These are phyloP conservation scores for Phialemoniopsis sp. DNA, from an alignment of 2,329 filamentous ascomycete genomes.

Conservation along the genomic window DNA sequence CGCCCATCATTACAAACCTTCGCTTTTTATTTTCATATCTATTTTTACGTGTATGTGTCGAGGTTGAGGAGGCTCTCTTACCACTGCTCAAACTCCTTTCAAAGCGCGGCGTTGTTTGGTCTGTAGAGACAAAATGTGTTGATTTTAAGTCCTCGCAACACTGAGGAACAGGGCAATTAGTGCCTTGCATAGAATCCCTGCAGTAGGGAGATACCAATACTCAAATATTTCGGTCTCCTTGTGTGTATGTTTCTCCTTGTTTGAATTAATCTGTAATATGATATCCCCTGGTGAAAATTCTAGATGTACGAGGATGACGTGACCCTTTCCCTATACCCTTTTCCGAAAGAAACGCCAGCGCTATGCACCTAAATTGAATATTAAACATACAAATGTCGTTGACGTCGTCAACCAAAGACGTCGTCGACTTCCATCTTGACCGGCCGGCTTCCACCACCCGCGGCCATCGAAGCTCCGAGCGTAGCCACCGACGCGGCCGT, in stretches of 20 bases:
- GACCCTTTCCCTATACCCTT: too few species aligned
- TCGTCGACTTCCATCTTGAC: conserved; percentile 46
- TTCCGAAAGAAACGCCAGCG: conserved; percentile 19
- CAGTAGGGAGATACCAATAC: too few species aligned
- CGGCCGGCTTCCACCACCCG: conserved; percentile 8
- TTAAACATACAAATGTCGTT: not conserved
- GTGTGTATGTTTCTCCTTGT: too few species aligned
- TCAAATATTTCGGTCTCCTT: too few species aligned
- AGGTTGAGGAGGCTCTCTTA: not conserved
- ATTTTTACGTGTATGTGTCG: conserved; percentile 1
- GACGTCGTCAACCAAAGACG: conserved; percentile 21
- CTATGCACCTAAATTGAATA: conserved; percentile 16
- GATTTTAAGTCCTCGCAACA: too few species aligned
- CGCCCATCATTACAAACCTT: conserved; percentile 4
- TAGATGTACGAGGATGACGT: too few species aligned
- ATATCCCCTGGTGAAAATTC: not conserved
- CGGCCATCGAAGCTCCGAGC: conserved; percentile 22
- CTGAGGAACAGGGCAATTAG: too few species aligned
- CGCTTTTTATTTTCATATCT: conserved; percentile 7
- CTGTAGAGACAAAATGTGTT: too few species aligned
- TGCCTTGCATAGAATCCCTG: too few species aligned
- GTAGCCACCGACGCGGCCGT: conserved; percentile 26
- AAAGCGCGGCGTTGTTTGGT: too few species aligned
- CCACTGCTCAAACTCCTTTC: conserved; percentile 1
- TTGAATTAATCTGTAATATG: conserved; percentile 8